A percentile compares a stretch with the other conserved stretches of the same genome.
Conservation (phyloP, 228 moss, liverwort and hornwort species). For the Sphagnum fallax region DNA sequence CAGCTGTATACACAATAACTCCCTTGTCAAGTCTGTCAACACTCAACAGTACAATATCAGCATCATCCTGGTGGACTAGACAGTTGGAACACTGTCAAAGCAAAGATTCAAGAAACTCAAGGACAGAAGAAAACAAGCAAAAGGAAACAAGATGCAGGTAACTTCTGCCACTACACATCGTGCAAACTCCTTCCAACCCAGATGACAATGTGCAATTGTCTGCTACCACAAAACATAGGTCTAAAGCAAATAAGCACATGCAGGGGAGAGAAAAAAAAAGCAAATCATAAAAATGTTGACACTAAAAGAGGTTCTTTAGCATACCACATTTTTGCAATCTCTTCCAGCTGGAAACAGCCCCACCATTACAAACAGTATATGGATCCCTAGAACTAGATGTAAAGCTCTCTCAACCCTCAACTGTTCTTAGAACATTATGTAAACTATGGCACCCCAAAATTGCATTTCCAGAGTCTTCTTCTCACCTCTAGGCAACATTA, state of each 20-base stretch:
- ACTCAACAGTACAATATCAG: neutral
- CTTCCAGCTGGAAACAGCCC: conserved; percentile 90
- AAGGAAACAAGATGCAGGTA: neutral
- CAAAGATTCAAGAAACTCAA: neutral
- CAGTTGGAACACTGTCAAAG: neutral
- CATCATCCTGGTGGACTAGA: neutral
- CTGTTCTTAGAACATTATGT: too few relatives aligned
- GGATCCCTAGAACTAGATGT: neutral
- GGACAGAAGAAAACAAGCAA: neutral
- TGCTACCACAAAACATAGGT: too few relatives aligned
- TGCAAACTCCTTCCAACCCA: too few relatives aligned
- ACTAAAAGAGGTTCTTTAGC: neutral
- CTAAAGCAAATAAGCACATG: too few relatives aligned
- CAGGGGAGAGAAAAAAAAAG: too few relatives aligned
- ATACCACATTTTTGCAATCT: conserved; percentile 99
- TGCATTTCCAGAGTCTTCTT: too few relatives aligned
- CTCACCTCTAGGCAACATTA: too few relatives aligned
- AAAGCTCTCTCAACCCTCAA: too few relatives aligned
- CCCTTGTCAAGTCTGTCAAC: conserved; percentile 35
- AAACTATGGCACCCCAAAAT: too few relatives aligned
- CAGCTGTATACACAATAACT: conserved; percentile 48
- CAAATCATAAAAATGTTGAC: too few relatives aligned
- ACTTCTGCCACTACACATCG: too few relatives aligned
- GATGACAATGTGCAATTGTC: too few relatives aligned
- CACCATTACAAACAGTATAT: conserved; percentile 55